Conservation (phyloP, 1,284 basidiomycete genomes). For the Sanguinoderma infundibulare region DNA sequence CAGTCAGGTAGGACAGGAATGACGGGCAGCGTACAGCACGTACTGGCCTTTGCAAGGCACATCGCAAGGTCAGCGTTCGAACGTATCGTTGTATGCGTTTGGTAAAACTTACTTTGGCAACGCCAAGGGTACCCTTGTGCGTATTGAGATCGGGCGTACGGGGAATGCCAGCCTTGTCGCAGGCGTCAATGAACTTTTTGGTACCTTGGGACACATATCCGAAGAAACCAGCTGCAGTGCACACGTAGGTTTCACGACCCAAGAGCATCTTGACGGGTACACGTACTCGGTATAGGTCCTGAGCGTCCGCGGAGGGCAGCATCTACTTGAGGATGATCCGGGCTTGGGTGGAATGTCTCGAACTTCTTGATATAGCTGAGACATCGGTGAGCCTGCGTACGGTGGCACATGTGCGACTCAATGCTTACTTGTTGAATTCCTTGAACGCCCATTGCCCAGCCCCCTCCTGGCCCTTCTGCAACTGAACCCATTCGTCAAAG, state of each 20-base stretch:
- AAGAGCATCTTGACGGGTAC: background rate
- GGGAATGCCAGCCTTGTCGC: conserved; percentile 51
- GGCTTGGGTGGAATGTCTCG: conserved; percentile 54
- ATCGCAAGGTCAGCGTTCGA: background rate
- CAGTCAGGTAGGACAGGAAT: background rate
- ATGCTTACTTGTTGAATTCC: conserved; percentile 49
- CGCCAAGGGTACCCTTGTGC: conserved; percentile 51
- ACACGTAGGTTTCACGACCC: background rate
- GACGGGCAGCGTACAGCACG: background rate
- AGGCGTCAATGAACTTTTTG: conserved; percentile 52
- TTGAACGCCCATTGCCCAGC: conserved; percentile 63
- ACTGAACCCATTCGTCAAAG: conserved; percentile 69
- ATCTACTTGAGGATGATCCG: conserved; percentile 51
- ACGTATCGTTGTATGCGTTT: background rate
- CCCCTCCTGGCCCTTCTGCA: conserved; percentile 51
- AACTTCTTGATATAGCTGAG: conserved; percentile 65
- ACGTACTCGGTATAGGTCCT: conserved; percentile 52
- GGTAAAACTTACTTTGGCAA: conserved; percentile 48
- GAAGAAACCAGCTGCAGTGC: conserved; percentile 34
- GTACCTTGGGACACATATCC: conserved; percentile 40
- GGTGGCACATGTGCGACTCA: background rate
- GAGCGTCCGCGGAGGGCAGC: conserved; percentile 44
- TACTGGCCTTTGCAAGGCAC: background rate
- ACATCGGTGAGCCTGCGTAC: background rate
- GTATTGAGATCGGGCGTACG: conserved; percentile 56